These are phyloP conservation scores for Gaertneriomyces semiglobifer DNA, from an alignment of 192 early-diverging fungal species.

Conservation along the genomic window DNA sequence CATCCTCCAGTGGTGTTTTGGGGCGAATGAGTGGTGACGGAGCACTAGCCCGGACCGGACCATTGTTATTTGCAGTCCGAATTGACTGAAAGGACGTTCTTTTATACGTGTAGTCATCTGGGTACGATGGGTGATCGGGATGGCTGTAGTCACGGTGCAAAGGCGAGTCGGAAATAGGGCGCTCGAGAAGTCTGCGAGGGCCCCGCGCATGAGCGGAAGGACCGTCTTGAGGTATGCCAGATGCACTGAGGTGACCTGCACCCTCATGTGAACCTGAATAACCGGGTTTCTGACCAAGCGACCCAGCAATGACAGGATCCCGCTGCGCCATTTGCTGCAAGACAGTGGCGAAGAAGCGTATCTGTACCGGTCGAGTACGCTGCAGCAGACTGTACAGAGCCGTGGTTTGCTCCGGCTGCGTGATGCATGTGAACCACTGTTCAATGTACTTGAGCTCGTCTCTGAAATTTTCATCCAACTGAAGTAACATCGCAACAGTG, in stretches of 20 bases:
- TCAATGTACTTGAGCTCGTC: constrained; percentile 91
- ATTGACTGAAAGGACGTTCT: constrained; percentile 5
- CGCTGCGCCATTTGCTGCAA: constrained; percentile 89
- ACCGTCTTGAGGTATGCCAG: no score
- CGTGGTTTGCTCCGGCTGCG: constrained; percentile 88
- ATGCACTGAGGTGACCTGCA: no score
- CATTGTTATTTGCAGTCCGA: constrained; percentile 9
- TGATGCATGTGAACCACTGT: constrained; percentile 88
- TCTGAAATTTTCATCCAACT: constrained; percentile 78
- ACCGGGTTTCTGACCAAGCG: background rate
- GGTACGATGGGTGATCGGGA: background rate
- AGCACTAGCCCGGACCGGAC: background rate
- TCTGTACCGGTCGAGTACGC: constrained; percentile 85
- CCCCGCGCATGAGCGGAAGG: no score
- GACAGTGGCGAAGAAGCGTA: constrained; percentile 91
- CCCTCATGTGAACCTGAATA: no score
- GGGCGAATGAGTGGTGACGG: constrained; percentile 34
- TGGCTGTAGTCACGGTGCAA: no score
- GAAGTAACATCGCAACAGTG: constrained; percentile 8
- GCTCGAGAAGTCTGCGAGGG: no score
- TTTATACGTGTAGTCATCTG: constrained; percentile 7
- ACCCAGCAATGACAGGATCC: constrained; percentile 51
- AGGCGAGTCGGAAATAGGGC: no score
- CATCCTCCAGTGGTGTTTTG: constrained; percentile 40
- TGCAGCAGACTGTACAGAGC: constrained; percentile 89